Conservation (phyloP, 768 basidiomycete genomes). For the Ramaria rubella region DNA sequence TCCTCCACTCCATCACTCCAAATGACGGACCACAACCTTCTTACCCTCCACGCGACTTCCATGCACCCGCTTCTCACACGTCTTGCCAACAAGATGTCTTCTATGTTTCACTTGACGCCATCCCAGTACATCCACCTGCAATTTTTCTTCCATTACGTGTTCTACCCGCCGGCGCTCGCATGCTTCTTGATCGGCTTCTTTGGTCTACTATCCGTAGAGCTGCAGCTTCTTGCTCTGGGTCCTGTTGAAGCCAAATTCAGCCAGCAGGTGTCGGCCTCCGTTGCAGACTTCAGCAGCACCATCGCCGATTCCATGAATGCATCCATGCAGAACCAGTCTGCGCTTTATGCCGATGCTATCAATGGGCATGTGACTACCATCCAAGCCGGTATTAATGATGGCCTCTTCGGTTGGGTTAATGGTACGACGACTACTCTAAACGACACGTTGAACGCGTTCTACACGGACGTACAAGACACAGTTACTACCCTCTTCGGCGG, state of each 20-base stretch:
- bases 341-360: constrained; percentile 67
- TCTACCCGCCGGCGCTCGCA: constrained; percentile 84
- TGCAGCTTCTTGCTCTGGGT: constrained; percentile 75
- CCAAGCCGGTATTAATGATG: constrained; percentile 75
- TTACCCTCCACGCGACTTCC: constrained; percentile 63
- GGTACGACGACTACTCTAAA: constrained; percentile 84
- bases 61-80: constrained; percentile 70
- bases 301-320: constrained; percentile 74
- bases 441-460: constrained; percentile 78
- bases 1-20: constrained; percentile 17
- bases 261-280: constrained; percentile 52
- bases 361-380: constrained; percentile 65
- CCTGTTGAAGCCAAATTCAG: constrained; percentile 67
- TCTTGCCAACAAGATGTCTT: constrained; percentile 48
- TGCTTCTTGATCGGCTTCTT: constrained; percentile 92
- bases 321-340: constrained; percentile 78
- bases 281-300: constrained; percentile 57
- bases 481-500: constrained; percentile 78
- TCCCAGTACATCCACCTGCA: constrained; percentile 61
- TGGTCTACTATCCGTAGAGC: constrained; percentile 77
- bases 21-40: constrained; percentile 62
- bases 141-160: constrained; percentile 90
- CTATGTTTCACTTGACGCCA: constrained; percentile 47
- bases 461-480: constrained; percentile 71
- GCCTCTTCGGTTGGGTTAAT: constrained; percentile 94